A percentile compares a stretch with the other conserved stretches of the same genome.
These are phyloP conservation scores for Agaricus bisporus DNA, from an alignment of 768 basidiomycete species.

Conservation along the genomic window DNA sequence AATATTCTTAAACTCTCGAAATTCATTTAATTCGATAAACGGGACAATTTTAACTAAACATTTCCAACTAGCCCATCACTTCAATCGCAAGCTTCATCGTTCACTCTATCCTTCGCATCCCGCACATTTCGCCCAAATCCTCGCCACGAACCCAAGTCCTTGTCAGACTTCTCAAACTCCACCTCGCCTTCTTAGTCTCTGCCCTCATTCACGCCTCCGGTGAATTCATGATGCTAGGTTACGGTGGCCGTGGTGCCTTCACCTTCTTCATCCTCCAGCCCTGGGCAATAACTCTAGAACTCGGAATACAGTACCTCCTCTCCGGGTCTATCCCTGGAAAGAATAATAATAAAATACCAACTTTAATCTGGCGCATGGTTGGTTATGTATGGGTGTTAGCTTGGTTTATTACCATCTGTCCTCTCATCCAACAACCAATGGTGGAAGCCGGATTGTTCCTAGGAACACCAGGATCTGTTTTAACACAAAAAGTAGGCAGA, in stretches of 20 bases:
- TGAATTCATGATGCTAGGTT: constrained; percentile 21
- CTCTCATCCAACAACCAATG: constrained; percentile 10
- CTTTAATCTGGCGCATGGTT: neutral
- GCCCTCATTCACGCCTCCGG: constrained; percentile 22
- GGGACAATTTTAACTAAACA: neutral
- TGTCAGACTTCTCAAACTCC: constrained; percentile 12
- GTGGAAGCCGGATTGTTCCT: constrained; percentile 5
- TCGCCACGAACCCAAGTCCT: constrained; percentile 13
- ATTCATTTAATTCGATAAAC: neutral
- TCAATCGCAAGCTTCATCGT: neutral
- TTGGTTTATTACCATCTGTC: constrained; percentile 10
- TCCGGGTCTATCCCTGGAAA: neutral
- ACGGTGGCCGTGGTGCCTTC: constrained; percentile 16
- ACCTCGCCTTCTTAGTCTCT: constrained; percentile 25
- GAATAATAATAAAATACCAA: neutral
- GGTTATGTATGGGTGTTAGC: constrained; percentile 11
- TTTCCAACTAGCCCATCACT: neutral
- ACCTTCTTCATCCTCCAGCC: constrained; percentile 25
- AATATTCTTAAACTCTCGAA: neutral
- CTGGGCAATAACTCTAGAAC: constrained; percentile 23
- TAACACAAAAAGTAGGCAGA: neutral
- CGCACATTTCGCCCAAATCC: constrained; percentile 22
- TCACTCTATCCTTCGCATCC: constrained; percentile 19
- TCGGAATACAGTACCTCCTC: constrained; percentile 13
- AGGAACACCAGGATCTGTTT: neutral